Evolutionary conservation across 192 early-diverging fungal species (phyloP), one percentile per base, ranked within the genome.

Genomic region (Backusella tuberculispora): DNA sequence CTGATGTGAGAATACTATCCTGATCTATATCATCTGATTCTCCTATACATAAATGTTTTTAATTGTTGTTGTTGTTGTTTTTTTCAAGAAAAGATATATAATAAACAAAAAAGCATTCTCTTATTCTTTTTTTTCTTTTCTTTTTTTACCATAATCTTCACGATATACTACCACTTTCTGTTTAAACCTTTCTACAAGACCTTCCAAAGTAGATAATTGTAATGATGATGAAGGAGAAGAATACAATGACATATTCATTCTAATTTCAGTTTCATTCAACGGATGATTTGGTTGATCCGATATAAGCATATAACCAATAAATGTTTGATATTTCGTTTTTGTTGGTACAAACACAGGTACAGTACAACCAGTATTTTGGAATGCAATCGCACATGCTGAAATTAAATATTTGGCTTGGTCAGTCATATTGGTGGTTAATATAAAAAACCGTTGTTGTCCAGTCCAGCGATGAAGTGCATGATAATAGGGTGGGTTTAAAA

Each of bases 381-480:
- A 84, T 0, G 91, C 90, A 66, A 91, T 90, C 34, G 88, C 87
- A 79, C 90, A 88, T 21, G 91, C 88, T 2, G 91, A 90, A 37
- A 90, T 76, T 13, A 92, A 72, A 0, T 86, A 47, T 65, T 92
- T 92, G 17, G 91, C 86, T 24, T 82, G 88, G 63, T 86, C 84
- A 14, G 0, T 60, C 53, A 88, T 72, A 63, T 90, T 89, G 13
- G 34, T 19, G 14, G 90, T 80, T 26, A 45, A 34, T 26, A 91
- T 83, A 7, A 93, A 76, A n/a, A 93, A 81, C 8, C 80, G 79
- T 15, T 79, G 81, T 26, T 84, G 70, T 19, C 84, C 88, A 4
- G 91, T 88, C 91, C 91, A 92, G 15, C 90, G 87, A 76, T 93
- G 92, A 45, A 93, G 81, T 38, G 82, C 82, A 44, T 92, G 90